These are phyloP conservation scores for Tetrahymena borealis DNA, from an alignment of 73 alveolate species.

Conservation along the genomic window DNA sequence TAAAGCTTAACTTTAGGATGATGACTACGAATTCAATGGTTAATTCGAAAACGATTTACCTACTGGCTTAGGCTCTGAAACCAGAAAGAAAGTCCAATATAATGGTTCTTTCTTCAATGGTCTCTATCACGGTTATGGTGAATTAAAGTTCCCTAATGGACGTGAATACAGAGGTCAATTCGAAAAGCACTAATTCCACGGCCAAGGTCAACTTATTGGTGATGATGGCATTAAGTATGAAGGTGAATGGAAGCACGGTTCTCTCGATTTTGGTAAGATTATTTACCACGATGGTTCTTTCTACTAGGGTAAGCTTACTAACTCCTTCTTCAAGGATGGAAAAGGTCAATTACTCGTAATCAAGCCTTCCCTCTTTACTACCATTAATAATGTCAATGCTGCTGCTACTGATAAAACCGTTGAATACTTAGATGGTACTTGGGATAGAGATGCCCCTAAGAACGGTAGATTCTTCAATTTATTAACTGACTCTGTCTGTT, in stretches of 20 bases:
- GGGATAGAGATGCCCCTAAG: neutral
- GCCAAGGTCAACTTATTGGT: neutral
- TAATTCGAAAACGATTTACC: neutral
- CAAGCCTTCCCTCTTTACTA: neutral
- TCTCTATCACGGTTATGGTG: constrained; percentile 4
- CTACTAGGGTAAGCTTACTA: neutral
- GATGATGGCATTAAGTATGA: constrained; percentile 2
- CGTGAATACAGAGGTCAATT: neutral
- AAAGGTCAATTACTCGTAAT: neutral
- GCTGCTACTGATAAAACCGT: neutral
- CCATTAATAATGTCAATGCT: no score
- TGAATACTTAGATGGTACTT: neutral
- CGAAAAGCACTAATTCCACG: neutral
- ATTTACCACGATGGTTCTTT: neutral
- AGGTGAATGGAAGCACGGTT: constrained; percentile 6
- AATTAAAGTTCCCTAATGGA: neutral
- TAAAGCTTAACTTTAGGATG: neutral
- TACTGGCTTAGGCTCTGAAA: neutral
- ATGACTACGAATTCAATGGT: neutral
- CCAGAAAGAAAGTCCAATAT: neutral
- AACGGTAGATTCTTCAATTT: neutral
- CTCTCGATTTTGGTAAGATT: neutral
- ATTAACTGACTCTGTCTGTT: neutral
- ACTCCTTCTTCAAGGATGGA: neutral
- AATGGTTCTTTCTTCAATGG: neutral